Evolutionary conservation across 148 eudicot genomes (phyloP).

Genomic region (Silene conica): DNA sequence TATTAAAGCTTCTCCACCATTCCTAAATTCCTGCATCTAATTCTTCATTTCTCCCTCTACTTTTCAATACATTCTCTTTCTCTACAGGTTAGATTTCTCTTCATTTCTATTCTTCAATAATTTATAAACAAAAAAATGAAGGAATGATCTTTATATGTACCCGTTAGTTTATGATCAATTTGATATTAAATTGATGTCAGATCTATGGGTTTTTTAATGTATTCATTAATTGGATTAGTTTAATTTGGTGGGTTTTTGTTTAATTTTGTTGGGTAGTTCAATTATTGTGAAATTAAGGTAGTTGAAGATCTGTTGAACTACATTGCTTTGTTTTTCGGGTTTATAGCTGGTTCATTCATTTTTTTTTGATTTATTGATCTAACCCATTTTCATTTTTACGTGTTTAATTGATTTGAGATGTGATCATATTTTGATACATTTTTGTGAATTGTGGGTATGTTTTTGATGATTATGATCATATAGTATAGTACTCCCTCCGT

Average conservation of each 20-base stretch:
- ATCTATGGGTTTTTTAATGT: conserved; percentile 6
- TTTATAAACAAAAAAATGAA: background rate
- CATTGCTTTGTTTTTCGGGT: conserved; percentile 13
- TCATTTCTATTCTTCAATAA: background rate
- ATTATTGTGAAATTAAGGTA: conserved; percentile 1
- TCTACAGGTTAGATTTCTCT: background rate
- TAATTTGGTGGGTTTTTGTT: conserved; percentile 12
- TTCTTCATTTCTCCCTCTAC: background rate
- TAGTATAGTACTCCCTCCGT: too few relatives aligned
- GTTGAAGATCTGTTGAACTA: conserved; percentile 27
- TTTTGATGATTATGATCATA: conserved; percentile 1
- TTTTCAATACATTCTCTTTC: background rate
- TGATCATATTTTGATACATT: background rate
- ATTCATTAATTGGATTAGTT: background rate
- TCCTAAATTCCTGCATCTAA: conserved; percentile 5
- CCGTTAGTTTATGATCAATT: background rate
- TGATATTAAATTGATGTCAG: background rate
- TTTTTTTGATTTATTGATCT: conserved; percentile 9
- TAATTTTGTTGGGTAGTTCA: conserved; percentile 14
- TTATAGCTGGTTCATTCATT: conserved; percentile 9
- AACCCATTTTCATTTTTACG: background rate
- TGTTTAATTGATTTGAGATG: background rate
- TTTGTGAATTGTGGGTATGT: background rate
- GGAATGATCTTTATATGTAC: background rate
- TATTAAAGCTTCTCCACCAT: background rate